Evolutionary conservation across 2,329 filamentous ascomycete species (phyloP).

Genomic region (Sporothrix luriei): DNA sequence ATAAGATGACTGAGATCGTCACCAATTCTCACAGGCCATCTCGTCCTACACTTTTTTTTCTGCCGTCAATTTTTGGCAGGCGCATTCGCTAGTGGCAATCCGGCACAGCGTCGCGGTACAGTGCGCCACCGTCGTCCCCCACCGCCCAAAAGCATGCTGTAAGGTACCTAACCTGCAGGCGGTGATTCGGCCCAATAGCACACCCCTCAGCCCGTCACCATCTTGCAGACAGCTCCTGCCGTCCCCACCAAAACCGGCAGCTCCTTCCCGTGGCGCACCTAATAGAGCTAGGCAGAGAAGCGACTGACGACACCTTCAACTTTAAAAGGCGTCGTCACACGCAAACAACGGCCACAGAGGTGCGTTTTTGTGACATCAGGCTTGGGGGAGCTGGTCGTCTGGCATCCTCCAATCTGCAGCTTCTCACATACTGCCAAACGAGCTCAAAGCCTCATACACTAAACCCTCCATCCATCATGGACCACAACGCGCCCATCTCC

Average conservation of each 20-base stretch:
- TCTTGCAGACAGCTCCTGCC: not conserved
- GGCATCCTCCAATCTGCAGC: not conserved
- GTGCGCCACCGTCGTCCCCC: slow-evolving; percentile 24
- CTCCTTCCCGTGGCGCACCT: slow-evolving; percentile 15
- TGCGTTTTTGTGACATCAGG: not conserved
- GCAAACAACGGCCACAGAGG: too few relatives aligned
- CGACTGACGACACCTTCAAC: slow-evolving; percentile 23
- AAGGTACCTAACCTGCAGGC: slow-evolving; percentile 16
- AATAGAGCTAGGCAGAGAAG: slow-evolving; percentile 25
- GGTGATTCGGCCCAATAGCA: not conserved
- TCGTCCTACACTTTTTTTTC: slow-evolving; percentile 23
- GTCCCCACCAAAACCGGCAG: not conserved
- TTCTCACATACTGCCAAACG: not conserved
- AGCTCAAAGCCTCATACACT: not conserved
- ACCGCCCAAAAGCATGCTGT: slow-evolving; percentile 27
- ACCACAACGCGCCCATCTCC: slow-evolving; percentile 49
- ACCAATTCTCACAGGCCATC: not conserved
- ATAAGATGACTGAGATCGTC: not conserved
- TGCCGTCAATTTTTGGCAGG: slow-evolving; percentile 25
- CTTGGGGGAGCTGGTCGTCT: not conserved
- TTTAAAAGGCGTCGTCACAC: not conserved
- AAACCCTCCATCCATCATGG: slow-evolving; percentile 38
- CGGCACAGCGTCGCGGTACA: not conserved
- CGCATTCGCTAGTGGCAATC: not conserved
- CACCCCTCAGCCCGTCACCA: not conserved